Evolutionary conservation across 2,329 filamentous ascomycete genomes (phyloP).

Genomic region (Fusarium pseudocircinatum): DNA sequence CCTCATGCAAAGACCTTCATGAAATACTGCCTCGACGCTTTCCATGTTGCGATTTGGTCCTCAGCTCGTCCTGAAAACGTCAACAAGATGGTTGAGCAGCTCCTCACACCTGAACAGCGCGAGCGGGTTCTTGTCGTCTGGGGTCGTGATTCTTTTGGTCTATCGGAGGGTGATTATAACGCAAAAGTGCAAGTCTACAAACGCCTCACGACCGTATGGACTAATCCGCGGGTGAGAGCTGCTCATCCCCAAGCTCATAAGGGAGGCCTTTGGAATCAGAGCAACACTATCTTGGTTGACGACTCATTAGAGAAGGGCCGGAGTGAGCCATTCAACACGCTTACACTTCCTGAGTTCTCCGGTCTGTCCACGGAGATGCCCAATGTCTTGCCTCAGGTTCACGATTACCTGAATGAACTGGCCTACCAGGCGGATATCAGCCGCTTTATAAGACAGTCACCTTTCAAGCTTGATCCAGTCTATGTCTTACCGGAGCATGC

Average conservation of each 20-base stretch:
- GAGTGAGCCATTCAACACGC: constrained; percentile 83
- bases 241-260: constrained; percentile 55
- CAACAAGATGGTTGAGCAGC: constrained; percentile 68
- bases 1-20: constrained; percentile 77
- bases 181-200: constrained; percentile 89
- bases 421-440: constrained; percentile 69
- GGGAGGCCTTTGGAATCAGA: constrained; percentile 74
- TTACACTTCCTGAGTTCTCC: constrained; percentile 82
- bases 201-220: constrained; percentile 79
- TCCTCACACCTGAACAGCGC: constrained; percentile 67
- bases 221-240: constrained; percentile 52
- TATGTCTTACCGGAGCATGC: constrained; percentile 33
- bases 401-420: constrained; percentile 68
- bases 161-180: constrained; percentile 72
- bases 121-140: constrained; percentile 73
- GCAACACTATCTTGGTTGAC: constrained; percentile 90
- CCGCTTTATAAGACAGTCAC: constrained; percentile 62
- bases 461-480: constrained; percentile 55
- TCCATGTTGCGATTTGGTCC: constrained; percentile 90
- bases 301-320: constrained; percentile 83
- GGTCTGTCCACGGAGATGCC: constrained; percentile 54
- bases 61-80: constrained; percentile 83
- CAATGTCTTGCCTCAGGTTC: constrained; percentile 65
- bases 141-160: constrained; percentile 79
- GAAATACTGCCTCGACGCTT: constrained; percentile 75